Evolutionary conservation across 371 early-diverging fungal genomes (phyloP), one percentile per base, ranked within the genome.

Genomic region (Mortierella sp.): DNA sequence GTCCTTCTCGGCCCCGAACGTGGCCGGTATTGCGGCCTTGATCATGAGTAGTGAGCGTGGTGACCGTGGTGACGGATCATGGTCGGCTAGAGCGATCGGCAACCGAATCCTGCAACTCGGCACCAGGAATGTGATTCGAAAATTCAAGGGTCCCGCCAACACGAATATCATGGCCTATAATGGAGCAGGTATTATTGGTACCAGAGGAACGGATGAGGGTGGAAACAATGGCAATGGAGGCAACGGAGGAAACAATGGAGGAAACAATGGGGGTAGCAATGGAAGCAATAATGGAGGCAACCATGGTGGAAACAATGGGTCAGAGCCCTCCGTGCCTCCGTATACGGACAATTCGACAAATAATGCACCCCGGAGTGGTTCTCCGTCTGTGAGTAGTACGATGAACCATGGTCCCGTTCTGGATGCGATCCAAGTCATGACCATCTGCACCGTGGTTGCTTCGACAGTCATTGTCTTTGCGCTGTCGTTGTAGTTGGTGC

Each of bases 1-100:
- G 18, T 90, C 90, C 44, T 94, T 95, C 92, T 94, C 96, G 23
- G 79, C 91, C 9, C 96, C 96, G 7, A 92, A 94, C 80, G 93
- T 91, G 46, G 80, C 88, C 61, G 96, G 96, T 59, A 89, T 91
- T 29, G 87, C 91, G 21, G 93, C 93, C 23, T 68, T 92, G 81
- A 81, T 89, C 61, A 79, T 79, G 79, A 45, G 73, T 21, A 48
- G 64, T 21, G 79, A 79, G 53, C 73, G 66, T 9, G 79, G 79
- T 9, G 79, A 79, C 28, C 72, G 79, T 1, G 7, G 66, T 0
- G 73, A 79, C 48, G 79, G 79, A 14, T 69, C 73, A 2, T 79
- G 79, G 79, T 69, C 73, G 0, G 73, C 79, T 44, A 79, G 58
- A 56, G 60, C 26, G 51, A 51, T 79, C 15, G 79, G 79, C 11